phyloP scores from a whole-genome alignment of 176 grass and related monocot genomes.

The Oryza brachyantha region DNA sequence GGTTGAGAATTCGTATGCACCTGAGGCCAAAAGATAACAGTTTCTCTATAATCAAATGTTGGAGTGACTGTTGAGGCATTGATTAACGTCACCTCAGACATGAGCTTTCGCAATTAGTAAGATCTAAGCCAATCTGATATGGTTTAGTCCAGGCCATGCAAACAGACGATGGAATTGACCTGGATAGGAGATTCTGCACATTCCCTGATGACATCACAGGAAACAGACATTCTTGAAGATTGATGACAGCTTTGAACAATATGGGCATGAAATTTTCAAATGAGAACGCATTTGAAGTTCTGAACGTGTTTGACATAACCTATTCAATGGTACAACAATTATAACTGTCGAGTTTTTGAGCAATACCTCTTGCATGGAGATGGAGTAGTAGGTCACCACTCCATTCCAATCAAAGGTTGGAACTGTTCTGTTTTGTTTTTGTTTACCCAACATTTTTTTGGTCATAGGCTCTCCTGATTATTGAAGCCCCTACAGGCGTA shows the following conservation, averaged over 20 bases:
- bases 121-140: slow-evolving; percentile 7
- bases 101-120: slow-evolving; percentile 13
- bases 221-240: slow-evolving; percentile 4
- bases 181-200: neutral
- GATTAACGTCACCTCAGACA: slow-evolving; percentile 1
- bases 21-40: slow-evolving; percentile 37
- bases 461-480: neutral
- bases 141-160: neutral
- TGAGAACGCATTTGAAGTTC: neutral
- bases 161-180: neutral
- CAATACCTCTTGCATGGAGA: neutral
- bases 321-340: neutral
- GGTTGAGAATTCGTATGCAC: slow-evolving; percentile 26
- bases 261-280: neutral
- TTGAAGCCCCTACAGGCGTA: neutral
- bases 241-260: neutral
- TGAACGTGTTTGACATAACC: neutral
- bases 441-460: neutral
- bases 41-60: neutral
- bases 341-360: neutral
- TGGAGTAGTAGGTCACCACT: neutral
- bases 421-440: neutral
- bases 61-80: neutral
- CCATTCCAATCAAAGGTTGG: neutral
- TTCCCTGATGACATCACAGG: neutral